phyloP scores from a whole-genome alignment of 169 alveolate genomes.

The Plasmodium coatneyi region DNA sequence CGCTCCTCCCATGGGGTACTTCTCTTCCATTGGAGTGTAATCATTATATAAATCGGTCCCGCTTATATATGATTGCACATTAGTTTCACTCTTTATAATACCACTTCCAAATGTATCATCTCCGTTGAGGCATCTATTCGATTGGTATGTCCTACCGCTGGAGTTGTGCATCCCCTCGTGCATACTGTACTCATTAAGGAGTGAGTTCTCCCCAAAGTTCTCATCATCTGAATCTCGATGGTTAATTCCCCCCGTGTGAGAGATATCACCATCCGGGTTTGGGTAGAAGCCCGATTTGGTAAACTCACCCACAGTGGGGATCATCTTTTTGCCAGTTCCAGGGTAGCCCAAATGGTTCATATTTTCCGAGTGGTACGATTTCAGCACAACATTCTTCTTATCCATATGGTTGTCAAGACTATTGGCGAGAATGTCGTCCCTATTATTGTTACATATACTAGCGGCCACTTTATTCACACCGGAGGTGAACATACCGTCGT shows the following conservation, averaged over 20 bases:
- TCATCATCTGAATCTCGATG: background rate
- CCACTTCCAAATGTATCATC: background rate
- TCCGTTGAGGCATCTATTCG: background rate
- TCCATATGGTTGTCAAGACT: background rate
- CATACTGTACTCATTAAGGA: background rate
- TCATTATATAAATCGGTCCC: background rate
- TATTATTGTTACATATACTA: background rate
- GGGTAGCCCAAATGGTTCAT: background rate
- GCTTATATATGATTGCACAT: background rate
- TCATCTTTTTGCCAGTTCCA: background rate
- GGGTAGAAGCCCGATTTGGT: background rate
- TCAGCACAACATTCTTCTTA: background rate
- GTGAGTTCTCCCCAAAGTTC: background rate
- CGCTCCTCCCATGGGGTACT: background rate
- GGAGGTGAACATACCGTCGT: background rate
- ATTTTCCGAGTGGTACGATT: background rate
- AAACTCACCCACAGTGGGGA: background rate
- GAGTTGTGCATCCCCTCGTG: background rate
- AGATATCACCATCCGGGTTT: background rate
- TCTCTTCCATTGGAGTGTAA: constrained; percentile 3
- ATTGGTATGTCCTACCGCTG: background rate
- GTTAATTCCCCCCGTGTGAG: background rate
- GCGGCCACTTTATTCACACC: background rate
- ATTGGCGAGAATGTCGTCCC: background rate
- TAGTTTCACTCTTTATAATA: background rate